Evolutionary conservation across 1,139 yeast genomes (phyloP).

Genomic region (Sugiyamaella paludigena): DNA sequence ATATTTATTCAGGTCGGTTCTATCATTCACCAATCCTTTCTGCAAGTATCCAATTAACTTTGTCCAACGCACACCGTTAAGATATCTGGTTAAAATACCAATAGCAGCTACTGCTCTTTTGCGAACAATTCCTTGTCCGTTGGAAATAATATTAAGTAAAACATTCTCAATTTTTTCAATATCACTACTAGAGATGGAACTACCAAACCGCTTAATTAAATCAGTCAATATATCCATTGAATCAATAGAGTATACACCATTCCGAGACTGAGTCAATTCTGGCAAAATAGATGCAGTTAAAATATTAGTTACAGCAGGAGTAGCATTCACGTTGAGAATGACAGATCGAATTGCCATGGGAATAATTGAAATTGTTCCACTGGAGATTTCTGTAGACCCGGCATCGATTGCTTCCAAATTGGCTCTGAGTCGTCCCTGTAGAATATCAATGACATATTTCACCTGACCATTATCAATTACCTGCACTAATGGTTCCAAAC

Average conservation of each 20-base stretch:
- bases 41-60: slow-evolving; percentile 26
- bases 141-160: slow-evolving; percentile 28
- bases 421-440: slow-evolving; percentile 13
- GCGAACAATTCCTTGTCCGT: slow-evolving; percentile 33
- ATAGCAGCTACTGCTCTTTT: slow-evolving; percentile 53
- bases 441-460: slow-evolving; percentile 21
- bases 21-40: slow-evolving; percentile 20
- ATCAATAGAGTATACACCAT: slow-evolving; percentile 47
- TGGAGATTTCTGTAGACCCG: slow-evolving; percentile 8
- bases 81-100: slow-evolving; percentile 46
- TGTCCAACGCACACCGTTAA: slow-evolving; percentile 35
- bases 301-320: slow-evolving; percentile 35
- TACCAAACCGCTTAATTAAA: slow-evolving; percentile 54
- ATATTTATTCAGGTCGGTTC: slow-evolving; percentile 10
- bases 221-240: slow-evolving; percentile 64
- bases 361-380: slow-evolving; percentile 46
- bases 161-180: slow-evolving; percentile 38
- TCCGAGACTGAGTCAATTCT: slow-evolving; percentile 31
- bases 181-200: slow-evolving; percentile 46
- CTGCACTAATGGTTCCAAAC: slow-evolving; percentile 42
- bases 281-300: slow-evolving; percentile 39
- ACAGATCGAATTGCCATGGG: slow-evolving; percentile 70
- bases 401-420: slow-evolving; percentile 16
- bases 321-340: slow-evolving; percentile 42
- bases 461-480: slow-evolving; percentile 26